Conservation (phyloP, 2,329 filamentous ascomycete genomes). For the Elsinoe ampelina region DNA sequence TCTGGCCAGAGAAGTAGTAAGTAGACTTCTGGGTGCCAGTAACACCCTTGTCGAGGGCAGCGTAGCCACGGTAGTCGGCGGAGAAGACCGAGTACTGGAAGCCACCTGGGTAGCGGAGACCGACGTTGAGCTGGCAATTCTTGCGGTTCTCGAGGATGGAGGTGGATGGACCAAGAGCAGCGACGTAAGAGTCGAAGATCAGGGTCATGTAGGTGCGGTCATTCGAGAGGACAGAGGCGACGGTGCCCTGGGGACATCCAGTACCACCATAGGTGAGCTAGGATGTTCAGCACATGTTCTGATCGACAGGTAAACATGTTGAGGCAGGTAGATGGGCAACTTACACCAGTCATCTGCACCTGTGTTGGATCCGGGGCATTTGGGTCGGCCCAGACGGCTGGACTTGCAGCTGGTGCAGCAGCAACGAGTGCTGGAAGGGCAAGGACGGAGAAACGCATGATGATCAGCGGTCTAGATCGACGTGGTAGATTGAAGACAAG, state of each 20-base stretch:
- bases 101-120: conserved; percentile 28
- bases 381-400: conserved; percentile 10
- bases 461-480: conserved; percentile 17
- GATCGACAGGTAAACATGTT: neutral
- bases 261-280: conserved; percentile 38
- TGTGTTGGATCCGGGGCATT: conserved; percentile 10
- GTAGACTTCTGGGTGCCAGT: conserved; percentile 27
- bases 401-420: conserved; percentile 20
- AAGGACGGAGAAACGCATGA: conserved; percentile 31
- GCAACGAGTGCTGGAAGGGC: conserved; percentile 26
- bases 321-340: neutral
- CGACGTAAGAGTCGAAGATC: conserved; percentile 45
- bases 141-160: conserved; percentile 26
- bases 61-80: conserved; percentile 30
- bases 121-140: conserved; percentile 31
- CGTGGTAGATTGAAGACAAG: neutral
- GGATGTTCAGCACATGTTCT: neutral
- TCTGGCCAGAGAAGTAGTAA: conserved; percentile 30
- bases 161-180: conserved; percentile 35
- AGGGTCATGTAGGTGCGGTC: conserved; percentile 42
- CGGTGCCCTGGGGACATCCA: conserved; percentile 38
- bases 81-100: conserved; percentile 29
- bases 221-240: conserved; percentile 34
- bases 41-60: conserved; percentile 28
- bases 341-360: conserved; percentile 13